Evolutionary conservation across 345 rosid genomes (phyloP).

Genomic region (Eutrema yunnanense): DNA sequence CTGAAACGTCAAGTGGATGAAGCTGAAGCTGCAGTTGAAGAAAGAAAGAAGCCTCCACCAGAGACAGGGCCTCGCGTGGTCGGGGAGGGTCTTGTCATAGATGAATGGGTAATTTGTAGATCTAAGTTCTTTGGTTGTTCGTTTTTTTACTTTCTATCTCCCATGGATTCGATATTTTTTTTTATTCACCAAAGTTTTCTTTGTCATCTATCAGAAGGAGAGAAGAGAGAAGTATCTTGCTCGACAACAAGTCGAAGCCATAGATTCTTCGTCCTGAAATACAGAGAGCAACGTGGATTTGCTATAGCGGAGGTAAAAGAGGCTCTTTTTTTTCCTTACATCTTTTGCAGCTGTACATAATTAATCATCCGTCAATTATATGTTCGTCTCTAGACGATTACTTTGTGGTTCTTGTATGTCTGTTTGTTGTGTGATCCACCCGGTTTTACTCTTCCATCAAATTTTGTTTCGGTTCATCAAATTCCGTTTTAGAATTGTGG

Average conservation of each 20-base stretch:
- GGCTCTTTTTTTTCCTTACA: not conserved
- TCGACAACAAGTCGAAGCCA: slow-evolving; percentile 62
- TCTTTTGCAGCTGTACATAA: slow-evolving; percentile 25
- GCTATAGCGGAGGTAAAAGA: slow-evolving; percentile 9
- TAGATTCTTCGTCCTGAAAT: slow-evolving; percentile 22
- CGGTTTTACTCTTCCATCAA: not conserved
- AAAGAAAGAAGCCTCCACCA: slow-evolving; percentile 75
- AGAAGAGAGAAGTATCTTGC: slow-evolving; percentile 94
- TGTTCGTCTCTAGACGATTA: not conserved
- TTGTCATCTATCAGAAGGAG: slow-evolving; percentile 59
- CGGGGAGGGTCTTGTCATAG: slow-evolving; percentile 94
- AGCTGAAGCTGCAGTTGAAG: slow-evolving; percentile 93
- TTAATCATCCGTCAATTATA: slow-evolving; percentile 9
- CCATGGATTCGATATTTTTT: not conserved
- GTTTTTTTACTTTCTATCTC: not conserved
- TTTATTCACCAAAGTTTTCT: not conserved
- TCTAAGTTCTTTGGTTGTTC: not conserved
- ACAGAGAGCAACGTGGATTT: not conserved
- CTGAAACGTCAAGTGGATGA: slow-evolving; percentile 78
- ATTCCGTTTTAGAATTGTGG: not conserved
- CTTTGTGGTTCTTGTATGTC: slow-evolving; percentile 13
- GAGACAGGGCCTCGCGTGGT: slow-evolving; percentile 73
- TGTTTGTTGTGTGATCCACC: slow-evolving; percentile 1
- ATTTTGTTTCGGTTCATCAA: slow-evolving; percentile 10
- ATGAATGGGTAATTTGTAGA: slow-evolving; percentile 73